phyloP scores from a whole-genome alignment of 1,284 basidiomycete genomes.

The Clitocybe nebularis region DNA sequence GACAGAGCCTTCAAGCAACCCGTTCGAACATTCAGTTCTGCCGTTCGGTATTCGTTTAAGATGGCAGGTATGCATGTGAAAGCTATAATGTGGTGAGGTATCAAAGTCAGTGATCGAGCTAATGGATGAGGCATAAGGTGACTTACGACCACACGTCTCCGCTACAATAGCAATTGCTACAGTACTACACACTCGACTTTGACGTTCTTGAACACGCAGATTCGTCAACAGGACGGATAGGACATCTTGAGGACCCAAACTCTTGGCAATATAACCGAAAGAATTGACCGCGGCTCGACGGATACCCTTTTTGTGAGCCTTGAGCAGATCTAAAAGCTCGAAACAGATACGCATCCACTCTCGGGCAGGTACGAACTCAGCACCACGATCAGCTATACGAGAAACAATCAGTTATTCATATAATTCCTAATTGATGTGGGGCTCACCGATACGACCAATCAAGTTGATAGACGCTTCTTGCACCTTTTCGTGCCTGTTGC shows the following conservation, averaged over 20 bases:
- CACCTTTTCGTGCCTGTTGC: conserved; percentile 99
- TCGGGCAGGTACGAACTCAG: conserved; percentile 96
- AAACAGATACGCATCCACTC: conserved; percentile 99
- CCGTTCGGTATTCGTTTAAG: conserved; percentile 97
- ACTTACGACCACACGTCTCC: conserved; percentile 92
- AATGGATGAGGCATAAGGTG: conserved; percentile 7
- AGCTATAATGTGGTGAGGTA: conserved; percentile 43
- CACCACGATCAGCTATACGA: conserved; percentile 87
- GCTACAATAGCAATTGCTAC: conserved; percentile 98
- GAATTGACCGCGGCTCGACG: conserved; percentile 98
- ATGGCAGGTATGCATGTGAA: conserved; percentile 99
- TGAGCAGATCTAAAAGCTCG: conserved; percentile 94
- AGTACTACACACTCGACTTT: conserved; percentile 97
- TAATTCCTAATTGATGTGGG: not conserved
- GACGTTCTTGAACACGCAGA: conserved; percentile 96
- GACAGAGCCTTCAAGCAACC: conserved; percentile 98
- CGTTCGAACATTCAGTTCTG: conserved; percentile 98
- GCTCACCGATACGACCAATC: conserved; percentile 92
- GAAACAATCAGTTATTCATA: conserved; percentile 1
- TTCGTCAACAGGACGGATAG: conserved; percentile 96
- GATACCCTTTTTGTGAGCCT: conserved; percentile 99
- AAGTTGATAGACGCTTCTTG: conserved; percentile 99
- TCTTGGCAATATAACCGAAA: conserved; percentile 99
- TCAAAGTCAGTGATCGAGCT: conserved; percentile 17
- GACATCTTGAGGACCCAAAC: conserved; percentile 98